Base-by-base conservation (phyloP, 306 rosid genomes). In the Cucumis cinereus region DNA sequence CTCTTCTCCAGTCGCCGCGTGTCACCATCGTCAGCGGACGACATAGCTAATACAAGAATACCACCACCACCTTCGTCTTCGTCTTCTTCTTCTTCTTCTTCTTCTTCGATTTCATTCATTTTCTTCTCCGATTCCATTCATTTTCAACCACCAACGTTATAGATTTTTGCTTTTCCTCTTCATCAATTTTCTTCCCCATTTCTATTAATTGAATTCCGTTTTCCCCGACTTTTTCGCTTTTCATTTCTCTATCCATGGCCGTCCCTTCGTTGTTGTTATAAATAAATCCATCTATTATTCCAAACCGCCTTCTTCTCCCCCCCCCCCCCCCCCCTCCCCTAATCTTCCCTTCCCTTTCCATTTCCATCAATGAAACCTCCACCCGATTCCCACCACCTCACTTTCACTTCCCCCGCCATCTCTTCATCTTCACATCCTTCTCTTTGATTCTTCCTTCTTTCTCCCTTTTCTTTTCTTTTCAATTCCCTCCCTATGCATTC, bases 401-500 rank as follows among this genome's bases (percentile, higher is more conserved):
- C 47, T 76, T 55, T 82, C 81, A 70, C 68, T 47, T 24, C 45
- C 61, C 28, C 61, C 61, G 19, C 76, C 76, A 14, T 16, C 55
- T 38, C 15, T 43, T 81, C 73, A 20, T 75, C 81, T 4, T 50
- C 63, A 30, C 50, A 79, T 76, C 66, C 74, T 62, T 55, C 79
- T 68, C 26, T 74, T 77, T 74, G 43, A 54, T 33, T 35, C 14
- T 19, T 7, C 17, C 33, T 76, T 28, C 4, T 7, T 7, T 62
- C 41, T 30, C 35, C 35, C 35, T 30, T 30, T 30, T 30, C 3
- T 4, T 50, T 28, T 35, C 3, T 5, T 68, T 61, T 20, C 72
- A 28, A 63, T 75, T 58, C 82, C 86, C 74, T 58, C 82, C 86
- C 74, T 87, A 94, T 92, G 97, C 97, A 89, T 89, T 91, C 95